phyloP scores from a whole-genome alignment of 2,329 filamentous ascomycete species.

The Orbilia quercus region DNA sequence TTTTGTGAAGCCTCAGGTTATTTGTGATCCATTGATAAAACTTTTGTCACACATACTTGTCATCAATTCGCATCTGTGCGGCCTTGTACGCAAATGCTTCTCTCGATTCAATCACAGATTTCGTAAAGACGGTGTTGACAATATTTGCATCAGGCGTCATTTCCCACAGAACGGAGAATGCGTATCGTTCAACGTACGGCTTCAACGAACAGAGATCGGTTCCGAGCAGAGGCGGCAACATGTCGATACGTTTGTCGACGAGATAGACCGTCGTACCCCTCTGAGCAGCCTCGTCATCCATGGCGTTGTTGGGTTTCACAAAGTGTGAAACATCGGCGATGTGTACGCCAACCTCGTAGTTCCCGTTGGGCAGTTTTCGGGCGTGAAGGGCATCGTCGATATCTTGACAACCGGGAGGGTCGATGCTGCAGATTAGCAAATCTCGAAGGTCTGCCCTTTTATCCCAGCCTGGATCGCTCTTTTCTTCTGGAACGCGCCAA shows the following conservation, averaged over 20 bases:
- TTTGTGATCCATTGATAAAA: neutral
- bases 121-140: slow-evolving; percentile 86
- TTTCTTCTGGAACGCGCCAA: slow-evolving; percentile 87
- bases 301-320: slow-evolving; percentile 94
- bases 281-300: slow-evolving; percentile 94
- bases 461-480: slow-evolving; percentile 85
- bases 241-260: slow-evolving; percentile 99
- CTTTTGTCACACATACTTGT: slow-evolving; percentile 68
- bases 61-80: slow-evolving; percentile 93
- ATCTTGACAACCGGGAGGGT: slow-evolving; percentile 94
- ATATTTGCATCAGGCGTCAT: slow-evolving; percentile 86
- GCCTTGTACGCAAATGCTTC: slow-evolving; percentile 98
- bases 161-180: slow-evolving; percentile 90
- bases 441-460: slow-evolving; percentile 84
- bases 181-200: slow-evolving; percentile 94
- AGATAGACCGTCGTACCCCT: slow-evolving; percentile 96
- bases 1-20: no score
- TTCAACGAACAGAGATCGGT: slow-evolving; percentile 97
- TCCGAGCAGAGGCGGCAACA: slow-evolving; percentile 95
- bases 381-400: slow-evolving; percentile 98
- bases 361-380: slow-evolving; percentile 84
- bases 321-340: slow-evolving; percentile 99
- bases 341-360: slow-evolving; percentile 95
- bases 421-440: slow-evolving; percentile 94
- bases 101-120: slow-evolving; percentile 95